Evolutionary conservation across 176 grass and related monocot species (phyloP).

Genomic region (Oryza longistaminata): DNA sequence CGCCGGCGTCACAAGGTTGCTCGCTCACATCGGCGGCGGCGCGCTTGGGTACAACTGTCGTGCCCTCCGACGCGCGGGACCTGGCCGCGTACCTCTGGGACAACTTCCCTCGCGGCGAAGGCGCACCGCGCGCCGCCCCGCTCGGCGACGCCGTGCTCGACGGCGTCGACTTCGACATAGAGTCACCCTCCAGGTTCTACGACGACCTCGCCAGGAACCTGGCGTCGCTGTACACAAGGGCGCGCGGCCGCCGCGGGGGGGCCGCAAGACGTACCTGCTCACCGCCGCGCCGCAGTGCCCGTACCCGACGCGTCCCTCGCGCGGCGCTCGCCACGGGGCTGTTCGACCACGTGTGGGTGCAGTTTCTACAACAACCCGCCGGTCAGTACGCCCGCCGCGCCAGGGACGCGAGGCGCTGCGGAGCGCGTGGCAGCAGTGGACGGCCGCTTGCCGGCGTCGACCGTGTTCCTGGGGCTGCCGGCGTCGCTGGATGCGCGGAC

Average conservation of each 20-base stretch:
- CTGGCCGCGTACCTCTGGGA: conserved; percentile 66
- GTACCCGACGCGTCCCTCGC: conserved; percentile 44
- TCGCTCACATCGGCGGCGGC: conserved; percentile 61
- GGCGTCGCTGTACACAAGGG: conserved; percentile 27
- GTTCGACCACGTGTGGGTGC: conserved; percentile 43
- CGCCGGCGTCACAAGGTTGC: conserved; percentile 57
- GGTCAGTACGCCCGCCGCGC: conserved; percentile 26
- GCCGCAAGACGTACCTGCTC: conserved; percentile 32
- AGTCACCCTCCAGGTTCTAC: conserved; percentile 21
- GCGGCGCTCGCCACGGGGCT: conserved; percentile 42
- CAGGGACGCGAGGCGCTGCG: conserved; percentile 3
- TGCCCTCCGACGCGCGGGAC: conserved; percentile 34
- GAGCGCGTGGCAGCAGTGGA: conserved; percentile 51
- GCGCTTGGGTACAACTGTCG: conserved; percentile 37
- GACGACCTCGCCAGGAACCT: conserved; percentile 46
- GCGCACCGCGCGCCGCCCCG: conserved; percentile 21
- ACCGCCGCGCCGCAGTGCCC: conserved; percentile 54
- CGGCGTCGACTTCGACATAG: conserved; percentile 76
- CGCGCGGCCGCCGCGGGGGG: background rate
- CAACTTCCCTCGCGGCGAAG: conserved; percentile 52
- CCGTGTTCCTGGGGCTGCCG: conserved; percentile 60
- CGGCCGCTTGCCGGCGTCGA: conserved; percentile 17
- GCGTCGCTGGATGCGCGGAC: conserved; percentile 48
- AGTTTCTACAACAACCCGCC: conserved; percentile 55
- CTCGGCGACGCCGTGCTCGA: conserved; percentile 62